A percentile compares a stretch with the other conserved stretches of the same genome.
These are phyloP conservation scores for Elsinoe perseae DNA, from an alignment of 2,329 filamentous ascomycete species.

Conservation along the genomic window DNA sequence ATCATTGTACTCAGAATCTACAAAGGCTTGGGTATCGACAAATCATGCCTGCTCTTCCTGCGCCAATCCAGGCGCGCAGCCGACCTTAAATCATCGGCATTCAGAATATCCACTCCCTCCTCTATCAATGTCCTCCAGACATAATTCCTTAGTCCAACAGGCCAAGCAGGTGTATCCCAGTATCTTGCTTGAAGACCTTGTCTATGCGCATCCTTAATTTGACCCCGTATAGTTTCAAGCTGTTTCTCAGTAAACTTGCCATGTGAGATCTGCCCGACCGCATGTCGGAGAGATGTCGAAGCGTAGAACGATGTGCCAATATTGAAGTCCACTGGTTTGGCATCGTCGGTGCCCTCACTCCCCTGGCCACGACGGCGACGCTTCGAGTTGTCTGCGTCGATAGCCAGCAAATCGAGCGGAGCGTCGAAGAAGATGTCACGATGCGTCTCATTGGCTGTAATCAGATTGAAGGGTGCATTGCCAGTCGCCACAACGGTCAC, in stretches of 20 bases:
- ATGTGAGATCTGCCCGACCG: conserved; percentile 43
- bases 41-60: conserved; percentile 15
- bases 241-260: conserved; percentile 42
- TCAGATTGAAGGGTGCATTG: conserved; percentile 50
- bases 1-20: neutral
- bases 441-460: conserved; percentile 47
- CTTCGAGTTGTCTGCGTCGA: neutral
- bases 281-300: conserved; percentile 48
- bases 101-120: conserved; percentile 50
- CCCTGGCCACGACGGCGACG: conserved; percentile 39
- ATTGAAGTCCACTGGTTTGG: conserved; percentile 41
- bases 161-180: conserved; percentile 51
- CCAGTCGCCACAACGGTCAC: conserved; percentile 65
- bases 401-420: conserved; percentile 40
- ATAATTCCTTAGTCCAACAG: conserved; percentile 45
- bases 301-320: conserved; percentile 59
- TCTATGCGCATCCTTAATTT: conserved; percentile 45
- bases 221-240: conserved; percentile 40
- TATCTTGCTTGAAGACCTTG: conserved; percentile 50
- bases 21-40: neutral
- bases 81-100: conserved; percentile 49
- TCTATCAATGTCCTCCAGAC: conserved; percentile 48
- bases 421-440: conserved; percentile 59
- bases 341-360: conserved; percentile 32
- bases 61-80: conserved; percentile 45